These are phyloP conservation scores for Handroanthus guayacan DNA, from an alignment of 257 asterid genomes.

Conservation along the genomic window DNA sequence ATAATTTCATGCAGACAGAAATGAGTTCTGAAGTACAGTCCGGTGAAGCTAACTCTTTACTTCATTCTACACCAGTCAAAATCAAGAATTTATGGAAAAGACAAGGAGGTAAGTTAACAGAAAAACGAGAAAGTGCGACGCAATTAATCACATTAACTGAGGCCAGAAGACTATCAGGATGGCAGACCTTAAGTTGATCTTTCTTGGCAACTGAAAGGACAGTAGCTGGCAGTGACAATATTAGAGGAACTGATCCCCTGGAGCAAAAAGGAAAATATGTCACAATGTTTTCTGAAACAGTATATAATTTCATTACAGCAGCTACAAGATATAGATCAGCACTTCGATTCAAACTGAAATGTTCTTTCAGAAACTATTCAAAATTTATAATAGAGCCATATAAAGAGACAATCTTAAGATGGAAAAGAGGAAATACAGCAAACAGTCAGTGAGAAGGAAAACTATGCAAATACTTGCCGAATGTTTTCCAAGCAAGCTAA, in stretches of 20 bases:
- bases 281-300: conserved; percentile 19
- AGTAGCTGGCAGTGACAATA: conserved; percentile 82
- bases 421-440: conserved; percentile 2
- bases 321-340: conserved; percentile 4
- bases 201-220: conserved; percentile 78
- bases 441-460: conserved; percentile 15
- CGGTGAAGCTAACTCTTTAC: conserved; percentile 26
- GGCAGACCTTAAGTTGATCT: conserved; percentile 83
- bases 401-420: conserved; percentile 19
- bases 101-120: neutral
- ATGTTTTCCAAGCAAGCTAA: conserved; percentile 75
- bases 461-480: conserved; percentile 51
- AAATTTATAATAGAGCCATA: conserved; percentile 17
- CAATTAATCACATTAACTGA: conserved; percentile 26
- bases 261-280: conserved; percentile 30
- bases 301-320: conserved; percentile 8
- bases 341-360: conserved; percentile 3
- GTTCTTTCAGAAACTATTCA: conserved; percentile 22
- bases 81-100: conserved; percentile 13
- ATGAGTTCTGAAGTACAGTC: conserved; percentile 19
- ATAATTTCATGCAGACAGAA: conserved; percentile 21
- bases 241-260: conserved; percentile 87
- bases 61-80: conserved; percentile 18
- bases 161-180: conserved; percentile 32
- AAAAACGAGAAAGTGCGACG: conserved; percentile 9